Evolutionary conservation across 129 eudicot species (phyloP), one percentile per base, ranked within the genome.

Genomic region (Pittosporum tobira): DNA sequence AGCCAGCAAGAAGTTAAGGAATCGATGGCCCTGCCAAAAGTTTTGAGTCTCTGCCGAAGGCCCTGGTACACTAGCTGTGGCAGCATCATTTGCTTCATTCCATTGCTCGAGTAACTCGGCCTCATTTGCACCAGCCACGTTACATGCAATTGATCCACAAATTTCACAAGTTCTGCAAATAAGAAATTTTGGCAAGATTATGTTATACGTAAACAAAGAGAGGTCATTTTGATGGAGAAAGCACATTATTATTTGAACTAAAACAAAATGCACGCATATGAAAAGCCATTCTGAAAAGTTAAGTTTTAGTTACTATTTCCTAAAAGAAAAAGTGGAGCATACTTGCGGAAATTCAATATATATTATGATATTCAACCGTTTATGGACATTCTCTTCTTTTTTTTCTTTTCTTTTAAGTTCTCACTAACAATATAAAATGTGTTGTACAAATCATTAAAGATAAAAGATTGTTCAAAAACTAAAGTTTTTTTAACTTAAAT

Each of bases 21-120:
- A 90, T 59, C 94, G 85, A 66, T 85, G 91, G 5, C 97, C 95
- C 59, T 77, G 91, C 97, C 91, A 88, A 72, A 84, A 85, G 68
- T 66, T 80, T 49, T 78, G 67, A 51, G 82, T 57, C 63, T 71
- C 82, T 9, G 80, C 37, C 14, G 64, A 20, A 43, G 75, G 52
- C 30, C 74, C 71, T 2, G 83, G 52, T 2, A 62, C 51, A 5
- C 73, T 56, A 9, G 84, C 85, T 0, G 77, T 36, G 28, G 77
- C 68, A 46, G 69, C 80, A 37, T 80, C 95, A 69, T 77, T 80
- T 59, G 75, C 76, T 61, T 82, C 95, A 40, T 76, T 73, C 88
- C 84, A 74, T 14, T 77, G 90, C 61, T 84, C 85, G 57, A 73
- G 66, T 48, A 69, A 46, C 57, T 79, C 97, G 2, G 59, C 82